These are phyloP conservation scores for Zhuliangozyma parablackwelliae DNA, from an alignment of 1,139 yeast genomes.

Conservation along the genomic window DNA sequence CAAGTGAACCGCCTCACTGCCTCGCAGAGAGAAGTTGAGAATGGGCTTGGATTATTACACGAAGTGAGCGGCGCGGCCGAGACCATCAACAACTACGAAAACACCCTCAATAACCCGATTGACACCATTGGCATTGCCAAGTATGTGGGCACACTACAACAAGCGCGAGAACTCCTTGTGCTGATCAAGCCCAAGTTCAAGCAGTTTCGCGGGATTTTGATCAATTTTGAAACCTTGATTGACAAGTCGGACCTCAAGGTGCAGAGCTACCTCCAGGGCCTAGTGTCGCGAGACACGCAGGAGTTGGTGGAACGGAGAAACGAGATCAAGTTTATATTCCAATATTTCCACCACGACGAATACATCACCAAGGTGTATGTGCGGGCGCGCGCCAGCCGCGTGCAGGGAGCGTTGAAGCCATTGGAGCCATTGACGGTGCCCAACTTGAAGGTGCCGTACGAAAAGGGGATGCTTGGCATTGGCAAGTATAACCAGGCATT, in stretches of 20 bases:
- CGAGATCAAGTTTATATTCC: slow-evolving; percentile 26
- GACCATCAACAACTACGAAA: slow-evolving; percentile 51
- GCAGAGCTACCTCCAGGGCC: slow-evolving; percentile 29
- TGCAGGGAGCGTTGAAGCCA: slow-evolving; percentile 39
- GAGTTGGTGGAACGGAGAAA: slow-evolving; percentile 5
- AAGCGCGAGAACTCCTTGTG: slow-evolving; percentile 27
- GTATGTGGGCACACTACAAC: slow-evolving; percentile 35
- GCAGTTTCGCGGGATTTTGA: slow-evolving; percentile 46
- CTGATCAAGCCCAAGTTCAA: slow-evolving; percentile 38
- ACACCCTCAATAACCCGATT: slow-evolving; percentile 33
- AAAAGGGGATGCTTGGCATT: slow-evolving; percentile 61
- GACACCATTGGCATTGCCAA: slow-evolving; percentile 35
- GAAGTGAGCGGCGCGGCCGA: slow-evolving; percentile 66
- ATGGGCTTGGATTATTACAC: slow-evolving; percentile 55
- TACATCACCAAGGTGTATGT: slow-evolving; percentile 37
- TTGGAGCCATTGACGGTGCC: slow-evolving; percentile 34
- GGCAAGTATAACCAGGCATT: slow-evolving; percentile 51
- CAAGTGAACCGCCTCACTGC: slow-evolving; percentile 56
- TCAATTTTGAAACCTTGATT: slow-evolving; percentile 42
- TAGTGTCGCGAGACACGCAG: slow-evolving; percentile 5
- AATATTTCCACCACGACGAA: slow-evolving; percentile 34
- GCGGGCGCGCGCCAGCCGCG: slow-evolving; percentile 42
- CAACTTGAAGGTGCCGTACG: slow-evolving; percentile 44
- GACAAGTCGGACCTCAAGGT: slow-evolving; percentile 43
- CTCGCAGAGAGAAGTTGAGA: slow-evolving; percentile 56